Conservation (phyloP, 1,284 basidiomycete species). For the Athelia sp. region DNA sequence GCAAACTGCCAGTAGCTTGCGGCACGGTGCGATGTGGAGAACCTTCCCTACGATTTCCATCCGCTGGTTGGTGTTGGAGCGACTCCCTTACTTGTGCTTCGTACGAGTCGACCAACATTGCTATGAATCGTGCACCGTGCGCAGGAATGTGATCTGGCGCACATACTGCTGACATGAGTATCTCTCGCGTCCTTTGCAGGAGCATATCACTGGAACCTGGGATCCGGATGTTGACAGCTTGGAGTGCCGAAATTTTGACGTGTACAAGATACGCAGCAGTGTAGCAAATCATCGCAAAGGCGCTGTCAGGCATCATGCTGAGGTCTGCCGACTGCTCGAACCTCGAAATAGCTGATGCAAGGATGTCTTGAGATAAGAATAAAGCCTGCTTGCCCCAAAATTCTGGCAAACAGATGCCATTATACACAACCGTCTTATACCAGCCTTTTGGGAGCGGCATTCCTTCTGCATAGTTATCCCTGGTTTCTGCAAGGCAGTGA, state of each 20-base stretch:
- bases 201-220: constrained; percentile 33
- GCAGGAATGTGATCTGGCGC: constrained; percentile 35
- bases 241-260: constrained; percentile 32
- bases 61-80: no score
- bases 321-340: constrained; percentile 28
- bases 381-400: constrained; percentile 37
- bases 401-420: constrained; percentile 24
- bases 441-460: constrained; percentile 22
- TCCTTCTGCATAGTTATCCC: not conserved
- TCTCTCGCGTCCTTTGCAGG: constrained; percentile 26
- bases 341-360: constrained; percentile 26
- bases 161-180: constrained; percentile 25
- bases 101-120: constrained; percentile 25
- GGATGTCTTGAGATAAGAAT: constrained; percentile 30
- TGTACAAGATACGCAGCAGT: constrained; percentile 35
- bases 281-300: constrained; percentile 37
- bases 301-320: constrained; percentile 33
- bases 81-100: constrained; percentile 15
- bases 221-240: constrained; percentile 25
- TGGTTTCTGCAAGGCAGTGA: constrained; percentile 5
- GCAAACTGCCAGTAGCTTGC: no score
- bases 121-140: constrained; percentile 35
- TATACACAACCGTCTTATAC: constrained; percentile 24
- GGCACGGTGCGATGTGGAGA: no score
- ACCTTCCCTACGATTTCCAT: no score